These are phyloP conservation scores for Candida saitoana DNA, from an alignment of 805 yeast genomes.

Conservation along the genomic window DNA sequence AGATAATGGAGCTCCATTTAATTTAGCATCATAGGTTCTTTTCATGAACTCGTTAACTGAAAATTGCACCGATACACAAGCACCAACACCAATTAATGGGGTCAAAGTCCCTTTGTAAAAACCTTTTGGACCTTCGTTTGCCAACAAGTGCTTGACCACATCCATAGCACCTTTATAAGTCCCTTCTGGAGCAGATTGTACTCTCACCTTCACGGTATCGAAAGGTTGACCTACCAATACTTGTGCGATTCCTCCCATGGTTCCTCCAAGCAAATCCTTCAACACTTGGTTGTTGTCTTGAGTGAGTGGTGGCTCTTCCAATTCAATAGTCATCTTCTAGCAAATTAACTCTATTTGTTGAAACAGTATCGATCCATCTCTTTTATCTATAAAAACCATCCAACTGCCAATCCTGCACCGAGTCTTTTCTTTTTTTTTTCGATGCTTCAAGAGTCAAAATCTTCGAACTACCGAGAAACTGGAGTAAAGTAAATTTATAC, in stretches of 20 bases:
- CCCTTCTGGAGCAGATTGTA: slow-evolving; percentile 83
- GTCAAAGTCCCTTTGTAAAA: slow-evolving; percentile 46
- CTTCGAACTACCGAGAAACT: neutral
- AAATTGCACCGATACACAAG: slow-evolving; percentile 94
- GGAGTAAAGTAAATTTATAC: too few relatives aligned
- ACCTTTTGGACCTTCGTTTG: slow-evolving; percentile 38
- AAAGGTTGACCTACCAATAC: slow-evolving; percentile 95
- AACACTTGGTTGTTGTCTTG: slow-evolving; percentile 43
- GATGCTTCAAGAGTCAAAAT: neutral
- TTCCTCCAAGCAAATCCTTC: slow-evolving; percentile 86
- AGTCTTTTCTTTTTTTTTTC: too few relatives aligned
- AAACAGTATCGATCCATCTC: too few relatives aligned
- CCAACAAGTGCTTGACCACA: slow-evolving; percentile 65
- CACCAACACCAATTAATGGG: slow-evolving; percentile 66
- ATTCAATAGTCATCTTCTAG: slow-evolving; percentile 36
- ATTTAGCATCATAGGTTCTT: slow-evolving; percentile 55
- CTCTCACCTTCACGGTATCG: slow-evolving; percentile 88
- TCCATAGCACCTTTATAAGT: slow-evolving; percentile 69
- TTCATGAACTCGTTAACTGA: slow-evolving; percentile 95
- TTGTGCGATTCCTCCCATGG: slow-evolving; percentile 94
- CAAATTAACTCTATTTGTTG: too few relatives aligned
- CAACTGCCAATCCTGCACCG: neutral
- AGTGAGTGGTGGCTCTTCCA: slow-evolving; percentile 39
- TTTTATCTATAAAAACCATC: too few relatives aligned
- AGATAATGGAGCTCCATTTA: slow-evolving; percentile 44